phyloP scores from a whole-genome alignment of 1,284 basidiomycete species.

The Lignosus rhinocerotis region DNA sequence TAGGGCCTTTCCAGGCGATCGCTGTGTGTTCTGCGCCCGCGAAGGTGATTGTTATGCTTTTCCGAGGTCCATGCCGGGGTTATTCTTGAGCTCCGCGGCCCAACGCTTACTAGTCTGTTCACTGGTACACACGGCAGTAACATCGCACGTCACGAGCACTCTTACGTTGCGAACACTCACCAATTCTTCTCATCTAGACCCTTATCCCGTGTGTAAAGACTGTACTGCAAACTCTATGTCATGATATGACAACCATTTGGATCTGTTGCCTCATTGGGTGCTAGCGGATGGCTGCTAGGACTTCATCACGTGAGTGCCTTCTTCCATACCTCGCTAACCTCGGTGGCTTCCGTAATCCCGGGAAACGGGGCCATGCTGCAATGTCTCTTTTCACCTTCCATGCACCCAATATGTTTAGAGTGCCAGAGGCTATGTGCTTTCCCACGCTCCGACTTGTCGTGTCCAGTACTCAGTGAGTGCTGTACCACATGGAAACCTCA shows the following conservation, averaged over 20 bases:
- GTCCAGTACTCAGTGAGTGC: neutral
- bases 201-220: neutral
- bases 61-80: too few species aligned
- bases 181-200: neutral
- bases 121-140: neutral
- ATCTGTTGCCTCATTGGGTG: neutral
- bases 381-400: conserved; percentile 2
- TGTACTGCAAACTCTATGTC: neutral
- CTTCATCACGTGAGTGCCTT: conserved; percentile 1
- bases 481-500: neutral
- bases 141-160: neutral
- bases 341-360: conserved; percentile 8
- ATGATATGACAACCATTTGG: neutral
- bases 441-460: neutral
- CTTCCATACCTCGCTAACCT: conserved; percentile 1
- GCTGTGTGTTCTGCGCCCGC: neutral
- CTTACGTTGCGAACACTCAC: neutral
- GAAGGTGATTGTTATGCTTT: neutral
- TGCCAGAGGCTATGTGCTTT: conserved; percentile 3
- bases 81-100: neutral
- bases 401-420: neutral
- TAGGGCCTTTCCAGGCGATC: conserved; percentile 1
- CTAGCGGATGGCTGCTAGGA: neutral
- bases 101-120: neutral
- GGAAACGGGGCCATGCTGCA: neutral